Evolutionary conservation across 768 basidiomycete genomes (phyloP).

Genomic region (Collybiopsis confluens): DNA sequence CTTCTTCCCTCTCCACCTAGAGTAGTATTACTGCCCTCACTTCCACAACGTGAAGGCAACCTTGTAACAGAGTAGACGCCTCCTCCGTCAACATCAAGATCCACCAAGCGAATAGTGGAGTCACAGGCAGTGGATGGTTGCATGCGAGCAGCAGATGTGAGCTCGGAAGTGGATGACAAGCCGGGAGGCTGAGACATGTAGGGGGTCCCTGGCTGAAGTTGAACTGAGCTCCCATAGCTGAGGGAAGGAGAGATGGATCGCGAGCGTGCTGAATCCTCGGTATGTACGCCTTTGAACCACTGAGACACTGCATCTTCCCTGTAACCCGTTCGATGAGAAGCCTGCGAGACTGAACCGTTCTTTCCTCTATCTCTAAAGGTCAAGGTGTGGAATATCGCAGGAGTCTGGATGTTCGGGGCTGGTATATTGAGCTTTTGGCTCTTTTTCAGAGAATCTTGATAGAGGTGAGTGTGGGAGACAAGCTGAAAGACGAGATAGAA

Average conservation of each 20-base stretch:
- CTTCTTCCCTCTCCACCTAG: slow-evolving; percentile 1
- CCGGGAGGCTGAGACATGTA: background rate
- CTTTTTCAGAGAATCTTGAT: slow-evolving; percentile 43
- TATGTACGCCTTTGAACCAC: slow-evolving; percentile 2
- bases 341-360: slow-evolving; percentile 11
- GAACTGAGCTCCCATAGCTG: background rate
- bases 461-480: slow-evolving; percentile 73
- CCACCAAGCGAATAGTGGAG: slow-evolving; percentile 22
- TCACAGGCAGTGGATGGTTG: slow-evolving; percentile 4
- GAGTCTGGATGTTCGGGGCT: slow-evolving; percentile 12
- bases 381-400: slow-evolving; percentile 23
- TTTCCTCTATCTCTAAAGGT: slow-evolving; percentile 16
- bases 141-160: slow-evolving; percentile 6
- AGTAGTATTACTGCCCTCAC: slow-evolving; percentile 1
- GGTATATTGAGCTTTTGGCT: slow-evolving; percentile 32
- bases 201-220: slow-evolving; percentile 4
- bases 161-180: background rate
- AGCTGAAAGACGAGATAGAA: slow-evolving; percentile 76
- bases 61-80: background rate
- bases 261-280: background rate
- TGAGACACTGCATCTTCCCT: background rate
- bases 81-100: slow-evolving; percentile 1
- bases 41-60: background rate
- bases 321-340: slow-evolving; percentile 7
- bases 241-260: background rate